Evolutionary conservation across 2,329 filamentous ascomycete species (phyloP).

Genomic region (Colletotrichum cereale): DNA sequence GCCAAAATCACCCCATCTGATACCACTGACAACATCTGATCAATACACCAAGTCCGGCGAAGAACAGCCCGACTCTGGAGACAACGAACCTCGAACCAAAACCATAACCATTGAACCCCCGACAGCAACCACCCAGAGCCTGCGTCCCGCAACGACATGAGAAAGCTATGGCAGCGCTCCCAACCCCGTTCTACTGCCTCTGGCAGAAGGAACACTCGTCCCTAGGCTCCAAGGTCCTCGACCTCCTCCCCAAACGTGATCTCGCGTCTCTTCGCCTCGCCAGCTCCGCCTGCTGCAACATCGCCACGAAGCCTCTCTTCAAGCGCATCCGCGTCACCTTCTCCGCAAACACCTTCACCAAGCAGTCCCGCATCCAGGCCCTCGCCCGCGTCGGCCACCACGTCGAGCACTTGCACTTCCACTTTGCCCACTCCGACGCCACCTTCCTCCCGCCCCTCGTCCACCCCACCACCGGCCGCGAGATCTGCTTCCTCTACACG

Average conservation of each 20-base stretch:
- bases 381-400: slow-evolving; percentile 83
- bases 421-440: slow-evolving; percentile 79
- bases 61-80: neutral
- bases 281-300: slow-evolving; percentile 77
- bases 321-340: slow-evolving; percentile 77
- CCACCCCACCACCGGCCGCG: slow-evolving; percentile 80
- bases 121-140: neutral
- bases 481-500: slow-evolving; percentile 85
- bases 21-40: neutral
- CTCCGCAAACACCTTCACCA: slow-evolving; percentile 80
- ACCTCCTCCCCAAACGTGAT: slow-evolving; percentile 62
- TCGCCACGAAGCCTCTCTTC: slow-evolving; percentile 78
- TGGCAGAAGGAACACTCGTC: slow-evolving; percentile 60
- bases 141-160: slow-evolving; percentile 57
- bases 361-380: slow-evolving; percentile 78
- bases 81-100: neutral
- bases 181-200: slow-evolving; percentile 64
- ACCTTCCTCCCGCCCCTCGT: slow-evolving; percentile 89
- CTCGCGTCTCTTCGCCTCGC: slow-evolving; percentile 73
- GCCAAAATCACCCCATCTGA: neutral
- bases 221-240: slow-evolving; percentile 64
- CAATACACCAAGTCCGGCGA: neutral
- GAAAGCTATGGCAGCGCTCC: slow-evolving; percentile 63
- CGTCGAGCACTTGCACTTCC: slow-evolving; percentile 83
- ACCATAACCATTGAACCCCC: neutral